Base-by-base conservation (phyloP, 1,284 basidiomycete genomes). In the Apiotrichum domesticum region DNA sequence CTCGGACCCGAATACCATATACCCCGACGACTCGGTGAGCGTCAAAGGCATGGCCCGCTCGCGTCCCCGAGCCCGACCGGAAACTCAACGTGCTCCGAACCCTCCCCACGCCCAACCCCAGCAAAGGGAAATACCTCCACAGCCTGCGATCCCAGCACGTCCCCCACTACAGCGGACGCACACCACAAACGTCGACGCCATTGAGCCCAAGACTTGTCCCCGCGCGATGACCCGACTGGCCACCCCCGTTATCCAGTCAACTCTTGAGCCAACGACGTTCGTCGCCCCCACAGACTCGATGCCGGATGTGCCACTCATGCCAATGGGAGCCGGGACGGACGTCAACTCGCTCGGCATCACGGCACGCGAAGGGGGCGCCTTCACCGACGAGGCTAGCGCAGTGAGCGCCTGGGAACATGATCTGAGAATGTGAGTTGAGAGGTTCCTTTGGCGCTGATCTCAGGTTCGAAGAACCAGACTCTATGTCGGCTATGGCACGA, bases 311-410 rank as follows among this genome's bases (percentile, higher is more conserved):
- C 13, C 45, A 5, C 45, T 15, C 32, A 8, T 10, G 34, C 35
- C 1, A 10, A n/a, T 21, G 35, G 32, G 14, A 40, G 44, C 21
- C 21, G 21, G 21, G 21, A 21, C 21, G 21, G 21, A 21, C 21
- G 21, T 21, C 21, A 21, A 21, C 50, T 43, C 46, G 21, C 59
- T 64, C 15, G 54, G 67, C 9, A 37, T 45, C 40, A 63, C 66
- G 13, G 62, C 68, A 8, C 54, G 59, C 3, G 47, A 49, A 1
- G 47, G 47, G 1, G 35, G 9, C n/a, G 47, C 35, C 2, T 32
- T 29, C 9, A 11, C 47, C 5, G 47, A 49, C 8, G 35, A 37
- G 10, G 47, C 47, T 7, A 49, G 15, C 6, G 37, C 47, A 2
- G n/a, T 49, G 4, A 39, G 35, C 10, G 35, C 47, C 6, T 49